phyloP scores from a whole-genome alignment of 768 basidiomycete genomes.

The Lyophyllum decastes region DNA sequence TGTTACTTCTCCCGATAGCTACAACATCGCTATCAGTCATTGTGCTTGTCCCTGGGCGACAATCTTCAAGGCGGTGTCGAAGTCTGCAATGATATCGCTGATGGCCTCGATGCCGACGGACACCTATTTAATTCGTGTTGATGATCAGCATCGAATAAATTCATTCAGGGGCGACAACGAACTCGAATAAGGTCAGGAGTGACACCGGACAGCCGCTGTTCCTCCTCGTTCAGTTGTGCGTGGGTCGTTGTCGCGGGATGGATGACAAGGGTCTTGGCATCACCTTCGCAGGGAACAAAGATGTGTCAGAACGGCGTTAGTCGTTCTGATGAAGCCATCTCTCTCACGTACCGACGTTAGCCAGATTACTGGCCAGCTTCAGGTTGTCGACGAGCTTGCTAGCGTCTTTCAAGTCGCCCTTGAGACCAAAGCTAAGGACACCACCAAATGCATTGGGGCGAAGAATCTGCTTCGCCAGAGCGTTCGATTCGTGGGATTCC shows the following conservation, averaged over 20 bases:
- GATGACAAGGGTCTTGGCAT: slow-evolving; percentile 79
- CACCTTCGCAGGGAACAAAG: slow-evolving; percentile 42
- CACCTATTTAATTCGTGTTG: slow-evolving; percentile 15
- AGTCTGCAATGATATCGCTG: slow-evolving; percentile 43
- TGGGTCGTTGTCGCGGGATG: slow-evolving; percentile 82
- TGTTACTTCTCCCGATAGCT: neutral
- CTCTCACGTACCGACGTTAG: slow-evolving; percentile 59
- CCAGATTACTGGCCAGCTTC: slow-evolving; percentile 70
- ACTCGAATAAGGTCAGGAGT: slow-evolving; percentile 78
- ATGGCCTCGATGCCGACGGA: slow-evolving; percentile 44
- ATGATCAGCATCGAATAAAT: neutral
- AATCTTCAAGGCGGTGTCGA: slow-evolving; percentile 29
- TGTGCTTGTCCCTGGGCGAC: neutral
- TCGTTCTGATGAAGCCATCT: neutral
- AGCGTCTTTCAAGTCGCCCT: slow-evolving; percentile 54
- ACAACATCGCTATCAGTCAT: neutral
- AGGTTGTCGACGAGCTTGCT: slow-evolving; percentile 70
- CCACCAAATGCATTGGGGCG: slow-evolving; percentile 64
- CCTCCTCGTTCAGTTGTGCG: slow-evolving; percentile 62
- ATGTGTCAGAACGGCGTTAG: neutral
- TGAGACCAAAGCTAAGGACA: slow-evolving; percentile 77
- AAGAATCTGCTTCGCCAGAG: slow-evolving; percentile 56
- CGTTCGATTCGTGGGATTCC: slow-evolving; percentile 58
- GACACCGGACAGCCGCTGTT: slow-evolving; percentile 68
- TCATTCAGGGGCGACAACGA: slow-evolving; percentile 15